phyloP scores from a whole-genome alignment of 1,139 yeast species.

The Fermentozyma sake region DNA sequence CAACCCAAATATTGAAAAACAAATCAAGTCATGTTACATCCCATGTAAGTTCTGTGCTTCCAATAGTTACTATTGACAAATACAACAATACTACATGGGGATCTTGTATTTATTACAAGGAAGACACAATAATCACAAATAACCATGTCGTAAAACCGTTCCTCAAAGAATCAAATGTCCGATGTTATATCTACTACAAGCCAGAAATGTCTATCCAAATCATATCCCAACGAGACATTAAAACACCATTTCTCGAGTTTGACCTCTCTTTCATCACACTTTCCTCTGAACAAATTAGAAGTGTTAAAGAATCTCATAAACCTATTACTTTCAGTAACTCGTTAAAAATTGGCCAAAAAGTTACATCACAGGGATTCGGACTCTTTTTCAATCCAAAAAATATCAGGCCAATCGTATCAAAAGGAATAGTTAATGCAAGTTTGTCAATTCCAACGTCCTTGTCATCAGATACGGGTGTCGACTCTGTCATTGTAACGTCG shows the following conservation, averaged over 20 bases:
- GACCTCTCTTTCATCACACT: conserved; percentile 33
- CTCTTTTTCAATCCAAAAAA: conserved; percentile 29
- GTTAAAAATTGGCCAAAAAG: conserved; percentile 29
- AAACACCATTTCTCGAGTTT: conserved; percentile 26
- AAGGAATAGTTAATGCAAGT: conserved; percentile 39
- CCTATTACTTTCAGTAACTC: conserved; percentile 3
- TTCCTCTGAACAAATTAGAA: conserved; percentile 8
- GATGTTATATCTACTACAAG: neutral
- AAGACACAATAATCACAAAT: conserved; percentile 29
- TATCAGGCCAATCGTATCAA: conserved; percentile 39
- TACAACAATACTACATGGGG: no score
- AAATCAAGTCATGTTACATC: no score
- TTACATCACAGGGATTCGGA: conserved; percentile 56
- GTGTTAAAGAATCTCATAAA: no score
- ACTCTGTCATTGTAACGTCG: conserved; percentile 45
- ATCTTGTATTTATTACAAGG: conserved; percentile 26
- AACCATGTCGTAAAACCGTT: conserved; percentile 31
- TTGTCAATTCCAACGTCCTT: conserved; percentile 12
- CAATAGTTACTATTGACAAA: no score
- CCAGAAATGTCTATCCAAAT: neutral
- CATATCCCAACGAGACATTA: conserved; percentile 7
- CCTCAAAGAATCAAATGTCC: conserved; percentile 5
- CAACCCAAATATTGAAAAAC: no score
- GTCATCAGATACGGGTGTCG: no score
- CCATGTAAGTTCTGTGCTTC: no score